phyloP scores from a whole-genome alignment of 257 asterid genomes.

The Sherardia arvensis region DNA sequence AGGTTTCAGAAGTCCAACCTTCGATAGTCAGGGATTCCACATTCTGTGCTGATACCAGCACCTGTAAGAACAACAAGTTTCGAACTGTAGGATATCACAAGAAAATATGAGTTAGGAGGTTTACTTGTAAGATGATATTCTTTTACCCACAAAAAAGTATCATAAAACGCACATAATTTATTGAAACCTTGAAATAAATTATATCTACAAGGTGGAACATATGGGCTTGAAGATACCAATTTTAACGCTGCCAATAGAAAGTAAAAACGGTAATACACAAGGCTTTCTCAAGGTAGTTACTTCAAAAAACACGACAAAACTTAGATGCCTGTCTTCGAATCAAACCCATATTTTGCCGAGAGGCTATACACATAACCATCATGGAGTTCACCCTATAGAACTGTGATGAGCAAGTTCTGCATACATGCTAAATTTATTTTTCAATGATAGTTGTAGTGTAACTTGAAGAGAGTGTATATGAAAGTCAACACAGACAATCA shows the following conservation, averaged over 20 bases:
- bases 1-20: slow-evolving; percentile 35
- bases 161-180: neutral
- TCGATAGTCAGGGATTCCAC: slow-evolving; percentile 96
- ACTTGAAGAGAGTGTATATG: neutral
- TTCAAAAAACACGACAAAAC: neutral
- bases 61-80: slow-evolving; percentile 82
- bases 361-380: neutral
- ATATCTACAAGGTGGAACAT: neutral
- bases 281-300: neutral
- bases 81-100: slow-evolving; percentile 41
- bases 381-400: neutral
- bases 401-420: neutral
- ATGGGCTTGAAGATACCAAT: neutral
- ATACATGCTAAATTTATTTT: neutral
- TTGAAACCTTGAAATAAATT: neutral
- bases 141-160: neutral
- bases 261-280: neutral
- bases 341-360: neutral
- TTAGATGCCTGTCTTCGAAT: neutral
- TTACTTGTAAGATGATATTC: neutral
- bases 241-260: neutral
- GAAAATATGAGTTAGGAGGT: slow-evolving; percentile 6
- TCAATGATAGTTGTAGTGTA: neutral
- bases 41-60: slow-evolving; percentile 96
- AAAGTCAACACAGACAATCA: neutral